phyloP scores from a whole-genome alignment of 2,329 filamentous ascomycete species.

The Pseudogymnoascus sp. region DNA sequence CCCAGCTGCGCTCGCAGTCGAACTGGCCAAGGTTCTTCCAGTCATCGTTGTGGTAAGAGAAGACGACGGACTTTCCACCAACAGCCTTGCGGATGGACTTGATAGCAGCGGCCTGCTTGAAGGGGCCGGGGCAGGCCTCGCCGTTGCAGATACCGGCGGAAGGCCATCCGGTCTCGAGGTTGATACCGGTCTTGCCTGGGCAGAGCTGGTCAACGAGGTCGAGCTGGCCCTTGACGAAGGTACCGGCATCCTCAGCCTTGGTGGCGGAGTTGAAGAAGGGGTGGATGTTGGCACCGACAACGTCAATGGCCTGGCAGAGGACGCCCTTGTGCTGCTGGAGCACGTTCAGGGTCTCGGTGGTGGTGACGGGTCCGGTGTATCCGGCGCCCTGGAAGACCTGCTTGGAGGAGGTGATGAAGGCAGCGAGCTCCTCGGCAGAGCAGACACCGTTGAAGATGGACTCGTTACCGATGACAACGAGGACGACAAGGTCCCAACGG shows the following conservation, averaged over 20 bases:
- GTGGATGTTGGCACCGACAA: slow-evolving; percentile 81
- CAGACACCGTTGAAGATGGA: slow-evolving; percentile 68
- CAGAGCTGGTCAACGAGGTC: slow-evolving; percentile 62
- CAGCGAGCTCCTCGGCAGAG: slow-evolving; percentile 53
- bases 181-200: slow-evolving; percentile 62
- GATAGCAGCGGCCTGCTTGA: slow-evolving; percentile 66
- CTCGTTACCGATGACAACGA: slow-evolving; percentile 88
- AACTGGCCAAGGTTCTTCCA: slow-evolving; percentile 71
- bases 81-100: slow-evolving; percentile 55
- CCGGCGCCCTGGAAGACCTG: slow-evolving; percentile 50
- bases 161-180: slow-evolving; percentile 91
- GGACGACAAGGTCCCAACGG: slow-evolving; percentile 65
- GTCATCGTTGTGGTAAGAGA: slow-evolving; percentile 68
- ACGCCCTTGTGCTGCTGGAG: slow-evolving; percentile 54
- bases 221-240: slow-evolving; percentile 68
- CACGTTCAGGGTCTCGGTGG: slow-evolving; percentile 74
- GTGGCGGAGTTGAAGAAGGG: slow-evolving; percentile 81
- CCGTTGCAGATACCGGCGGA: slow-evolving; percentile 61
- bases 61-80: slow-evolving; percentile 67
- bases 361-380: slow-evolving; percentile 70
- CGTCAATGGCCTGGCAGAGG: slow-evolving; percentile 67
- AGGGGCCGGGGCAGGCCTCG: slow-evolving; percentile 54
- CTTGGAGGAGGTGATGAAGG: slow-evolving; percentile 63
- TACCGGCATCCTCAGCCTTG: slow-evolving; percentile 56
- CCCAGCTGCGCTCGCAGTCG: slow-evolving; percentile 74